phyloP scores from a whole-genome alignment of 495 filamentous ascomycete species.

The Clavariopsis aquatica region DNA sequence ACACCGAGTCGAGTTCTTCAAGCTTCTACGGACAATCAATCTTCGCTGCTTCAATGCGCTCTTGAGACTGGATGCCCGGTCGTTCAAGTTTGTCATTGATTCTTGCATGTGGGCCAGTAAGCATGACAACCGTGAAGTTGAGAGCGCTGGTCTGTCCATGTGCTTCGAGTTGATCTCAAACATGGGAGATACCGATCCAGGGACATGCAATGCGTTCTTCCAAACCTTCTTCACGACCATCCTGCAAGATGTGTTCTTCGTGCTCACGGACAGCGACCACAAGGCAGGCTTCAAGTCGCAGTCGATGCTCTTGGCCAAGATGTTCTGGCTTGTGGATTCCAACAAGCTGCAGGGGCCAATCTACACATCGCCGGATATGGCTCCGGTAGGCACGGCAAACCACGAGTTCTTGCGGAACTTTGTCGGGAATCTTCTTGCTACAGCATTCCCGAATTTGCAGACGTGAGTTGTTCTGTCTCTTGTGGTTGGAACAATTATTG shows the following conservation, averaged over 20 bases:
- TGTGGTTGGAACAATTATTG: slow-evolving; percentile 31
- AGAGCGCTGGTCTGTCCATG: slow-evolving; percentile 97
- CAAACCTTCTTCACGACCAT: slow-evolving; percentile 94
- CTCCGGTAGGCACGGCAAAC: slow-evolving; percentile 78
- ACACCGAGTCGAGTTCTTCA: slow-evolving; percentile 98
- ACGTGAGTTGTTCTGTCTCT: slow-evolving; percentile 58
- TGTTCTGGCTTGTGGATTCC: slow-evolving; percentile 88
- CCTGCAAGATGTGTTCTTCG: slow-evolving; percentile 97
- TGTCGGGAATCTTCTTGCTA: slow-evolving; percentile 80
- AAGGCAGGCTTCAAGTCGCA: slow-evolving; percentile 99
- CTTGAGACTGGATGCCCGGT: slow-evolving; percentile 86
- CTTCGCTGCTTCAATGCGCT: slow-evolving; percentile 91
- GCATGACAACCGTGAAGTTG: slow-evolving; percentile 97
- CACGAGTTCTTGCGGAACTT: slow-evolving; percentile 86
- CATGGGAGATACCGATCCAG: slow-evolving; percentile 84
- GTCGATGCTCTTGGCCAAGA: slow-evolving; percentile 85
- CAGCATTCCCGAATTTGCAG: slow-evolving; percentile 91
- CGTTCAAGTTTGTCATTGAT: slow-evolving; percentile 99
- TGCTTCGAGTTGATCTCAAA: slow-evolving; percentile 97
- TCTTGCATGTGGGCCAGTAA: slow-evolving; percentile 99
- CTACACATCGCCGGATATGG: slow-evolving; percentile 73
- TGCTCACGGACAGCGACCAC: slow-evolving; percentile 95
- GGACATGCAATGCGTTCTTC: slow-evolving; percentile 92
- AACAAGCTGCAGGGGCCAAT: slow-evolving; percentile 91
- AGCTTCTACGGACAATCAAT: slow-evolving; percentile 92